Base-by-base conservation (phyloP, 1,139 yeast species). In the Casaregolazyma lundiana region DNA sequence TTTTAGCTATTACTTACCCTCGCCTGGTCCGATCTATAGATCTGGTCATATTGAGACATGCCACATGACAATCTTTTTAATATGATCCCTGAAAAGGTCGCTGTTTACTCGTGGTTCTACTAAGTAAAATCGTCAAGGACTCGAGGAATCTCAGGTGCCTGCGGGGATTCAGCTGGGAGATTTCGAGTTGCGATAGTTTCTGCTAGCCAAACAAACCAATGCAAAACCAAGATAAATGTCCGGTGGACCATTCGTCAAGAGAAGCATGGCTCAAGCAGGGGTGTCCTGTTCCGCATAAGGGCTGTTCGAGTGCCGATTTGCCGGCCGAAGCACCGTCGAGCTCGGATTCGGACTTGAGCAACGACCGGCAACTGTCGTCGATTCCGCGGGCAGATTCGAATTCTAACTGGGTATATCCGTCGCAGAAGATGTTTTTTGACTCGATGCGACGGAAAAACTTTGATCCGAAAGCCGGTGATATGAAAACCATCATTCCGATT, bases 391-490 rank as follows among this genome's bases (percentile, higher is more conserved):
- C 95, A 0, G 60, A 72, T 1, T 51, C 60, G 8, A 63, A 72
- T 18, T 67, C 70, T 2, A 84, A 89, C 68, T 92, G 98, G 98
- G 76, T 92, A 1, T 92, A 92, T 61, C 98, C 98, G 7, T 85
- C 96, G 1, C 95, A 92, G 64, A 87, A 87, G 63, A 97, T 90
- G 69, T 92, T 92, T 62, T 92, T 73, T 64, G 94, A 87, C 52
- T 97, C 97, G 11, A 92, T 92, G 97, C 73, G 77, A 56, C 78
- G 97, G 51, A 92, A 92, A 62, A 78, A 85, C 51, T 88, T 95
- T 90, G 76, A 81, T 46, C 97, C 97, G 1, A 70, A 78, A 13
- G 84, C 86, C 0, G 66, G 69, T 6, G 97, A 90, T 61, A 92
- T 92, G 97, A 72, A 79, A 54, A 78, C 94, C 0, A 88, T 92